Evolutionary conservation across 169 alveolate species (phyloP).

Genomic region (Theileria equi): DNA sequence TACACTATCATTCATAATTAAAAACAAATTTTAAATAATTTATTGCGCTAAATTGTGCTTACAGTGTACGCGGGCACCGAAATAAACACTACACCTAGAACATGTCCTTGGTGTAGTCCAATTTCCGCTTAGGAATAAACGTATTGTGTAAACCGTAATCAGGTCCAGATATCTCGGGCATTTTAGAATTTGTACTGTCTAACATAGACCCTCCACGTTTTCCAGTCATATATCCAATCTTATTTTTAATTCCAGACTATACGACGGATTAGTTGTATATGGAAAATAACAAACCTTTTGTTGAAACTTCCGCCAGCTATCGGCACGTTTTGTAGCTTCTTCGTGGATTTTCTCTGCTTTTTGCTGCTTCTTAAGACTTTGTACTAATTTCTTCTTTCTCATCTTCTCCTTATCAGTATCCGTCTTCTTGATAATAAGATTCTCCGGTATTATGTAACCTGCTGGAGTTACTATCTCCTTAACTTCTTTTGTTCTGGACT

Average conservation of each 20-base stretch:
- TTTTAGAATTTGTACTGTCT: slow-evolving; percentile 18
- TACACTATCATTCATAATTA: neutral
- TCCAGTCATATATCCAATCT: slow-evolving; percentile 65
- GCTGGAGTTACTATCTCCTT: slow-evolving; percentile 74
- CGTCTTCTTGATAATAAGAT: slow-evolving; percentile 67
- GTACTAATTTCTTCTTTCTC: slow-evolving; percentile 71
- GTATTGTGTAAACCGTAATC: slow-evolving; percentile 20
- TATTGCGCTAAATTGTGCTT: slow-evolving; percentile 1
- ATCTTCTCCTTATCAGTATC: slow-evolving; percentile 70
- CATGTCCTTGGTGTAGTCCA: slow-evolving; percentile 47
- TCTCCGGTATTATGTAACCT: slow-evolving; percentile 74
- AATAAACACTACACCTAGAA: slow-evolving; percentile 33
- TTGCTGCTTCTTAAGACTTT: slow-evolving; percentile 72
- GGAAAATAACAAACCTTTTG: slow-evolving; percentile 44
- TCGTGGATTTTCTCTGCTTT: slow-evolving; percentile 65
- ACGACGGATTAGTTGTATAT: neutral
- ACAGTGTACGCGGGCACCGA: neutral
- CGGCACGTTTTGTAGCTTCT: slow-evolving; percentile 65
- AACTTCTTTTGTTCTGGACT: slow-evolving; percentile 38
- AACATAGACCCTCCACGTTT: slow-evolving; percentile 60
- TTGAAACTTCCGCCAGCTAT: slow-evolving; percentile 73
- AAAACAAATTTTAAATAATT: slow-evolving; percentile 5
- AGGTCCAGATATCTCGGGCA: neutral
- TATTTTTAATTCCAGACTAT: slow-evolving; percentile 57
- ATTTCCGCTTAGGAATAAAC: slow-evolving; percentile 44